Base-by-base conservation (phyloP, 768 basidiomycete species). In the Sporobolomyces pararoseus region DNA sequence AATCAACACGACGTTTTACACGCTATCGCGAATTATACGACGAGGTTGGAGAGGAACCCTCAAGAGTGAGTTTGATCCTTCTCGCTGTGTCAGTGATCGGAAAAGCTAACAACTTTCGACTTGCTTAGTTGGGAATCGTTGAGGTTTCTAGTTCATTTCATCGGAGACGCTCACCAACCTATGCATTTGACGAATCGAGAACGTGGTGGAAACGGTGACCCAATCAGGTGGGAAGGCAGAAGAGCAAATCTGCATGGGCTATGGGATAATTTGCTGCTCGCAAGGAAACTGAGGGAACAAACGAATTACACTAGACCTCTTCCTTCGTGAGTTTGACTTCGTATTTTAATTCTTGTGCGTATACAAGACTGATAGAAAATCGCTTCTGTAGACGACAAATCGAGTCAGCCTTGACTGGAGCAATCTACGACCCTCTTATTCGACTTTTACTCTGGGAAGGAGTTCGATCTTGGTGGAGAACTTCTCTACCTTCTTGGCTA, bases 141-240 rank as follows among this genome's bases (percentile, higher is more conserved):
- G 75, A 89, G 90, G 79, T 99, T 96, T 82, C 82, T 99, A 37
- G 84, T 94, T 35, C 96, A 99, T 79, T 97, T 91, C 75, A 63
- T 96, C 9, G 75, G 95, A 0, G 95, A 97, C 78, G 83, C 95
- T 83, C 95, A 96, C 76, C 87, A 89, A 84, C 95, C 95, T 7
- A 81, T 99, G 63, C 95, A 99, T 79, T 84, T 99, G 44, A 89
- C 89, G 0, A 90, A 90, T 3, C 83, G 92, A 23, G 86, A 92
- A 74, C 84, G 89, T 35, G 95, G 95, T 7, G 95, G 94, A 1
- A 98, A 97, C 77, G 84, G 84, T 9, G 82, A 82, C 79, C 63
- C 34, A 42, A 62, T 73, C 39, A 19, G 69, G 23, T 78, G 74
- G 60, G 70, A 75, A 27, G 60, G 68, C 0, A n/a, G 70, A 1